These are phyloP conservation scores for Backusella sp. DNA, from an alignment of 192 early-diverging fungal species.

Conservation along the genomic window DNA sequence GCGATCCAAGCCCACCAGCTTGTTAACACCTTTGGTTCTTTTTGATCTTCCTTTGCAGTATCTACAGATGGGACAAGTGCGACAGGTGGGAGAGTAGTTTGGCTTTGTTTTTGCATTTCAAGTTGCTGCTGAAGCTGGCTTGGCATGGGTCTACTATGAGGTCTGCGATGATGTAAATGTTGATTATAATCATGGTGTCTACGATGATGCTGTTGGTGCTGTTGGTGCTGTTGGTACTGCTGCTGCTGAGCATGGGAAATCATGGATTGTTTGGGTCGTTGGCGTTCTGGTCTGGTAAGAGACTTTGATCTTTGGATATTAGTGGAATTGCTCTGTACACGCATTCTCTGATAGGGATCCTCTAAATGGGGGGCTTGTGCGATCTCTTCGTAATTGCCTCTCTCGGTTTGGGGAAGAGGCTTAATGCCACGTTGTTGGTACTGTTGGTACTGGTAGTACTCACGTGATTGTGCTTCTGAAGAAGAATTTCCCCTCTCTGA, in stretches of 20 bases:
- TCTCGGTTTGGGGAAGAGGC: not conserved
- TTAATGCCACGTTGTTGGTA: not conserved
- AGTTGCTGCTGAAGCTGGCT: slow-evolving; percentile 18
- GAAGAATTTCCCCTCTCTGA: not conserved
- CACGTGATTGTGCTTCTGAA: not conserved
- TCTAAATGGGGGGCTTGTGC: not conserved
- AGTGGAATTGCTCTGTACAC: not conserved
- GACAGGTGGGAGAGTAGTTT: not conserved
- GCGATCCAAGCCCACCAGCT: slow-evolving; percentile 45
- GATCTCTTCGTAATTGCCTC: not conserved
- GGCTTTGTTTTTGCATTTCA: slow-evolving; percentile 15
- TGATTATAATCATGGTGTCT: not conserved
- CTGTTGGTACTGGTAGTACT: not conserved
- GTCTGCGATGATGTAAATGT: not conserved
- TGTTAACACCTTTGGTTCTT: slow-evolving; percentile 34
- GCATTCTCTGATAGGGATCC: not conserved
- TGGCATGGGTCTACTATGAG: slow-evolving; percentile 9
- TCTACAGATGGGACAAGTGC: not conserved
- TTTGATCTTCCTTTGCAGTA: slow-evolving; percentile 16
- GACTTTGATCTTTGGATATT: slow-evolving; percentile 14
- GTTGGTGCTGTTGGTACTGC: not conserved
- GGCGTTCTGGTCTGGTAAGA: slow-evolving; percentile 42
- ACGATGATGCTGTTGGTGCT: not conserved
- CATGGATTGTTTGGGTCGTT: slow-evolving; percentile 42
- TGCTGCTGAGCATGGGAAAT: slow-evolving; percentile 5